These are phyloP conservation scores for Buddleja alternifolia DNA, from an alignment of 257 asterid species.

Conservation along the genomic window DNA sequence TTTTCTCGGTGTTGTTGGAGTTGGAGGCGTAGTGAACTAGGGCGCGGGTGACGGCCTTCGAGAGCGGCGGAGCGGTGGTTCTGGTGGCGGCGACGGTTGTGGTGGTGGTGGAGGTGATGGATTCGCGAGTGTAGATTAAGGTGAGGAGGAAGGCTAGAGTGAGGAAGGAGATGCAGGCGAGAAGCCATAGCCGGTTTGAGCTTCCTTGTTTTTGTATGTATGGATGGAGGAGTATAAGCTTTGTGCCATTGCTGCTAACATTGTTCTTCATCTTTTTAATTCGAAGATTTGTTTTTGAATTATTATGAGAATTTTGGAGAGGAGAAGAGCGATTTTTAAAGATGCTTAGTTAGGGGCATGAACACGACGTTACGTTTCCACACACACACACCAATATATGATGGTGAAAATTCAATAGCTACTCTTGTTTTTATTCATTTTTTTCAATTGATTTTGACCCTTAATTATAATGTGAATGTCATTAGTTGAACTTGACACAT, in stretches of 20 bases:
- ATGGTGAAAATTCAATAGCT: background rate
- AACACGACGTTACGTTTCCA: conserved; percentile 29
- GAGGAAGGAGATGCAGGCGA: conserved; percentile 51
- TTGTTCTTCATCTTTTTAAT: conserved; percentile 52
- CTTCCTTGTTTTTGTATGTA: conserved; percentile 68
- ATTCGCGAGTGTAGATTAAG: conserved; percentile 54
- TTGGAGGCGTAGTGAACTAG: conserved; percentile 58
- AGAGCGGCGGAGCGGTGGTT: conserved; percentile 22
- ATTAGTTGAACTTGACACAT: background rate
- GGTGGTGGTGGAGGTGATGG: conserved; percentile 37
- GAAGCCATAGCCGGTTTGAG: conserved; percentile 55
- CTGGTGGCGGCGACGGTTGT: conserved; percentile 23
- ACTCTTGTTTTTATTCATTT: too few relatives aligned
- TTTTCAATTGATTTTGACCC: background rate
- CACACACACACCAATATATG: background rate
- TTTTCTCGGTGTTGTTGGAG: conserved; percentile 47
- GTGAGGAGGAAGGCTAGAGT: conserved; percentile 55
- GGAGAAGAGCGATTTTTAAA: conserved; percentile 41
- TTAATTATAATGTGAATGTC: too few relatives aligned
- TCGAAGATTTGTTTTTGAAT: background rate
- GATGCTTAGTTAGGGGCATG: conserved; percentile 34
- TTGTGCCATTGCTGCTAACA: conserved; percentile 49
- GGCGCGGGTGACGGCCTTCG: conserved; percentile 42
- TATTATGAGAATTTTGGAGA: conserved; percentile 13
- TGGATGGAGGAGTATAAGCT: conserved; percentile 67